Evolutionary conservation across 2,329 filamentous ascomycete species (phyloP).

Genomic region (Didymella segeticola): DNA sequence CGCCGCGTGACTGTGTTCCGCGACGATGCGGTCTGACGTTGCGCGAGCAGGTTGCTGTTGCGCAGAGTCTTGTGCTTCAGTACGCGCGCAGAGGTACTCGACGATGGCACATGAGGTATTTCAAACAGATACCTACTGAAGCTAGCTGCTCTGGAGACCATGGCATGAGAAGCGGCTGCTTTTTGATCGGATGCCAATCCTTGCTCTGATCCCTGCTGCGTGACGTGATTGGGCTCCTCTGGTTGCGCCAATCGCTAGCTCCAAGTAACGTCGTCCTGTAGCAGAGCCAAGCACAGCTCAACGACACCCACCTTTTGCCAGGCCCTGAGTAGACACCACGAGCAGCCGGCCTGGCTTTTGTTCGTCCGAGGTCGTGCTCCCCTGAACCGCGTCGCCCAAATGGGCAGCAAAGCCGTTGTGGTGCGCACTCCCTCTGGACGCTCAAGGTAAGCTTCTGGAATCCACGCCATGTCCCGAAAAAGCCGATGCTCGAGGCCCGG

Average conservation of each 20-base stretch:
- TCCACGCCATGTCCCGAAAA: conserved; percentile 34
- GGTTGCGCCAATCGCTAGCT: conserved; percentile 46
- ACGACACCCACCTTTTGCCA: conserved; percentile 40
- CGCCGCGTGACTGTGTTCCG: conserved; percentile 16
- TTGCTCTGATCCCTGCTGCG: conserved; percentile 40
- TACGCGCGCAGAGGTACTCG: conserved; percentile 46
- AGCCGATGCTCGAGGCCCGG: conserved; percentile 28
- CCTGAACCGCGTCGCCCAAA: conserved; percentile 35
- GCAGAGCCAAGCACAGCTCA: conserved; percentile 42
- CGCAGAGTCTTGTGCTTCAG: conserved; percentile 36
- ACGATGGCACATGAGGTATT: conserved; percentile 28
- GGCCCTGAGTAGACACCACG: conserved; percentile 31
- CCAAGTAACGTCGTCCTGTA: conserved; percentile 49
- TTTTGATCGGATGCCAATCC: conserved; percentile 32
- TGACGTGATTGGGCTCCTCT: conserved; percentile 43
- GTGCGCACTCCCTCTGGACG: conserved; percentile 39
- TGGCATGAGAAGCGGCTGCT: conserved; percentile 40
- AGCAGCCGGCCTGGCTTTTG: conserved; percentile 11
- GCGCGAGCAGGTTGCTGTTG: conserved; percentile 25
- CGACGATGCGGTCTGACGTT: conserved; percentile 14
- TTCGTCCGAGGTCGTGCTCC: conserved; percentile 8
- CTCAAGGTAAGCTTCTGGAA: conserved; percentile 45
- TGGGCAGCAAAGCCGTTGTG: conserved; percentile 43
- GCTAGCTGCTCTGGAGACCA: conserved; percentile 35
- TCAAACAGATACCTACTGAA: conserved; percentile 22